Conservation (phyloP, 169 alveolate genomes). For the Cryptosporidium parvum region DNA sequence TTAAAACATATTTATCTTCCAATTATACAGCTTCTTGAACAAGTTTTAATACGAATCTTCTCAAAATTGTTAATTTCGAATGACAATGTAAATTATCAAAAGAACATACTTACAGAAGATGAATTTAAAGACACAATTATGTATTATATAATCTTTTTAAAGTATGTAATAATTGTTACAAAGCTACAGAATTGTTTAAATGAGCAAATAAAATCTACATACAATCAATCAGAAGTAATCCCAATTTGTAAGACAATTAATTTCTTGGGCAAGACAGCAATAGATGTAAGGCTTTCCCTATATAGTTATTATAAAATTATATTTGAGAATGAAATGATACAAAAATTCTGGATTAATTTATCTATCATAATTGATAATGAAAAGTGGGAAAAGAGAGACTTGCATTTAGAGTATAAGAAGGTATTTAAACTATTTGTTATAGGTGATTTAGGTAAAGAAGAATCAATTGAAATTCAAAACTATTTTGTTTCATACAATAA, state of each 20-base stretch:
- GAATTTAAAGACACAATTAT: neutral
- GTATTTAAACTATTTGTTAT: slow-evolving; percentile 29
- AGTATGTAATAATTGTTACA: slow-evolving; percentile 26
- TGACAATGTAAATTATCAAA: neutral
- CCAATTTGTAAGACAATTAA: neutral
- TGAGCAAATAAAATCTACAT: neutral
- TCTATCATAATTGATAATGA: slow-evolving; percentile 28
- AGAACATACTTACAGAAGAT: neutral
- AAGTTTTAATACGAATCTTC: slow-evolving; percentile 7
- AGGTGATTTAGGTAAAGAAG: slow-evolving; percentile 26
- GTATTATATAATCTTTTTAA: slow-evolving; percentile 18
- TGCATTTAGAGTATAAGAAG: slow-evolving; percentile 7
- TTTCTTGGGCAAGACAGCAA: neutral
- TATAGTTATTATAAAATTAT: slow-evolving; percentile 7
- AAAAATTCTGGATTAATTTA: slow-evolving; percentile 20
- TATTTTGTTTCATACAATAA: slow-evolving; percentile 19
- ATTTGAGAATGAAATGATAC: slow-evolving; percentile 32
- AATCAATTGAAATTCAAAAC: slow-evolving; percentile 6
- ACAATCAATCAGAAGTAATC: neutral
- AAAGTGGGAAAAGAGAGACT: slow-evolving; percentile 48
- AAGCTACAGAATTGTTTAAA: slow-evolving; percentile 4
- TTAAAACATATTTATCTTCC: slow-evolving; percentile 21
- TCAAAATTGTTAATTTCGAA: neutral
- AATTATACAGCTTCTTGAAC: slow-evolving; percentile 40
- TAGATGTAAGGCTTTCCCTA: slow-evolving; percentile 24